These are phyloP conservation scores for Oryza punctata DNA, from an alignment of 176 grass and related monocot species.

Conservation along the genomic window DNA sequence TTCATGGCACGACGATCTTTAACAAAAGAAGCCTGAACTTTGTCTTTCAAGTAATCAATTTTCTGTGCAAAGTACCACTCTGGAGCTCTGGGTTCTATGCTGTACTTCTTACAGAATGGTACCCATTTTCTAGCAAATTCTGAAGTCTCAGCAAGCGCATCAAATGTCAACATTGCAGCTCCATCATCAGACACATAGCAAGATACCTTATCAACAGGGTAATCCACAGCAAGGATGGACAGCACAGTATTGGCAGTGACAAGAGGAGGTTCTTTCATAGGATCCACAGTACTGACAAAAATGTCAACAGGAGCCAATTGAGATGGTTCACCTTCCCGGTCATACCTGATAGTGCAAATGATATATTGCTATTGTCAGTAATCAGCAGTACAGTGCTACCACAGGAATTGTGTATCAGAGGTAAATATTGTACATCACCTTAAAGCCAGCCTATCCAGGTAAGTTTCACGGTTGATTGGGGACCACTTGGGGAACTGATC, in stretches of 20 bases:
- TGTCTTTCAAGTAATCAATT: constrained; percentile 98
- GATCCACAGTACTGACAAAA: constrained; percentile 97
- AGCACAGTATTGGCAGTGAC: constrained; percentile 98
- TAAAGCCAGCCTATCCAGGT: constrained; percentile 91
- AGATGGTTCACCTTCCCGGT: constrained; percentile 91
- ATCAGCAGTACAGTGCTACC: neutral
- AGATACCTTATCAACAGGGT: constrained; percentile 96
- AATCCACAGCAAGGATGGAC: constrained; percentile 96
- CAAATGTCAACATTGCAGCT: constrained; percentile 92
- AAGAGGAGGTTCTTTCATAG: constrained; percentile 97
- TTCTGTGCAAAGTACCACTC: constrained; percentile 95
- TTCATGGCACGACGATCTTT: constrained; percentile 99
- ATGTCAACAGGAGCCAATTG: constrained; percentile 94
- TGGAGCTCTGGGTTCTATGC: constrained; percentile 90
- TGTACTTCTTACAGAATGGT: constrained; percentile 93
- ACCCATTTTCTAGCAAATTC: constrained; percentile 99
- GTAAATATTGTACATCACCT: constrained; percentile 56
- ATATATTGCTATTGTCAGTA: constrained; percentile 20
- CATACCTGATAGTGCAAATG: constrained; percentile 71
- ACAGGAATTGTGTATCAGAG: neutral
- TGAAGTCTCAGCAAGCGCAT: constrained; percentile 92
- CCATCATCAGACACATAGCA: constrained; percentile 99
- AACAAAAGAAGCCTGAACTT: constrained; percentile 84
- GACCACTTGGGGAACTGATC: constrained; percentile 99
- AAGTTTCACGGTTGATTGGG: constrained; percentile 95